Conservation (phyloP, 2,329 filamentous ascomycete genomes). For the Trichophaea hybrida region DNA sequence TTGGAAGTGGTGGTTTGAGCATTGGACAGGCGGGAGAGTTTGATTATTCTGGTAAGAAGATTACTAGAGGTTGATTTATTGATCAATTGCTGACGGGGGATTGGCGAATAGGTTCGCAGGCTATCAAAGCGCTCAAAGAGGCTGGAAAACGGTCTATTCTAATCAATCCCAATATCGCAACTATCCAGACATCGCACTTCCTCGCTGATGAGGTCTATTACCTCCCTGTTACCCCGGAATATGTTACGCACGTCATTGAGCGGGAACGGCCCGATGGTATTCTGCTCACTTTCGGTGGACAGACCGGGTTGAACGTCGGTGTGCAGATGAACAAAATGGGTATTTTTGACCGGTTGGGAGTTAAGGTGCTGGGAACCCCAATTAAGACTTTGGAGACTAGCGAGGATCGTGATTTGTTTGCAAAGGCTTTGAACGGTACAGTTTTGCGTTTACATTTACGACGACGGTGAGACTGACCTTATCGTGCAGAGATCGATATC, state of each 20-base stretch:
- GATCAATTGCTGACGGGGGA: slow-evolving; percentile 14
- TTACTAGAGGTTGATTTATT: slow-evolving; percentile 17
- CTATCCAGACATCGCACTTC: slow-evolving; percentile 92
- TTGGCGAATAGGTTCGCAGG: slow-evolving; percentile 60
- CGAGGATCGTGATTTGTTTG: slow-evolving; percentile 91
- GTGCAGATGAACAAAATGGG: slow-evolving; percentile 95
- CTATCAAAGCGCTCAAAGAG: slow-evolving; percentile 91
- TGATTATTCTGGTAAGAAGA: slow-evolving; percentile 75
- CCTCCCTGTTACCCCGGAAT: slow-evolving; percentile 92
- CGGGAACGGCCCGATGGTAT: slow-evolving; percentile 91
- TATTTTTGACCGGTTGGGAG: slow-evolving; percentile 85
- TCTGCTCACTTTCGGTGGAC: slow-evolving; percentile 91
- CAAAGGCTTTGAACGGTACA: slow-evolving; percentile 63
- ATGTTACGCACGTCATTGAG: slow-evolving; percentile 94
- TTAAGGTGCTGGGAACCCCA: slow-evolving; percentile 89
- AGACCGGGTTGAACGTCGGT: slow-evolving; percentile 91
- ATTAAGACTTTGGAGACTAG: slow-evolving; percentile 86
- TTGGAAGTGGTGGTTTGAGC: slow-evolving; percentile 84
- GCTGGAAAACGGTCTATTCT: slow-evolving; percentile 81
- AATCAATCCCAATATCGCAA: slow-evolving; percentile 96
- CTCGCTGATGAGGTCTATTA: slow-evolving; percentile 97
- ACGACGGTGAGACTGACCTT: neutral
- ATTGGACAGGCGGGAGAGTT: slow-evolving; percentile 98
- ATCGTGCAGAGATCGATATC: slow-evolving; percentile 64
- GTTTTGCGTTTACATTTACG: neutral